Evolutionary conservation across 2,329 filamentous ascomycete species (phyloP), one percentile per base, ranked within the genome.

Genomic region (Penicillium sp.): DNA sequence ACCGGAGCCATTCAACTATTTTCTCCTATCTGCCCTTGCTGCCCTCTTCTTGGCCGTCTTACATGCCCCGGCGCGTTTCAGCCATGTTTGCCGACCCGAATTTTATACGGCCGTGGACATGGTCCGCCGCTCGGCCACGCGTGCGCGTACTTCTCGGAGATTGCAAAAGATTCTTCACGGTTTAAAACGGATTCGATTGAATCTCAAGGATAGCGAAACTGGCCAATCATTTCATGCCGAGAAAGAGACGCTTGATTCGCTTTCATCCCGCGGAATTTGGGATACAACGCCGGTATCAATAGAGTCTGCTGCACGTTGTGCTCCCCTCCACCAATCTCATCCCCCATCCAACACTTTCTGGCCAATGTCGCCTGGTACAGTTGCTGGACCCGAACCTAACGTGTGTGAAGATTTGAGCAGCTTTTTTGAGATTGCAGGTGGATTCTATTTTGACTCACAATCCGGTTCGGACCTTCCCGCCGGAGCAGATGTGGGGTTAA

Each of bases 371-470:
- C 61, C 64, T 8, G 52, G 38, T 23, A 57, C 56, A 10, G 23
- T 55, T 1, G 42, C 25, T 4, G 59, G 59, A 7, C 31, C 50
- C 0, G 61, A 67, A 25, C 54, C 64, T 0, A 70, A 70, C 29
- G 64, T 60, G 25, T 74, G 75, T 37, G 72, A 83, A 57, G 84
- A 87, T 63, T 68, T 87, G 43, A 86, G 83, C 6, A 85, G 77
- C 59, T 73, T 86, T 59, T 87, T 87, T 59, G 84, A 86, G 64
- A 81, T 84, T 53, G 84, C 83, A 0, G 84, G 84, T 0, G 81
- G 79, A 0, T 52, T 74, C 4, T 74, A 73, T 19, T 71, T 72
- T 40, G 69, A 71, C 50, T 61, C 67, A 9, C 45, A 45, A 2
- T 13, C 54, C 2, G 53, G 45, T 2, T 41, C 56, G 15, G 62